Evolutionary conservation across 768 basidiomycete genomes (phyloP), one percentile per base, ranked within the genome.

Genomic region (Boletus subcaerulescens): DNA sequence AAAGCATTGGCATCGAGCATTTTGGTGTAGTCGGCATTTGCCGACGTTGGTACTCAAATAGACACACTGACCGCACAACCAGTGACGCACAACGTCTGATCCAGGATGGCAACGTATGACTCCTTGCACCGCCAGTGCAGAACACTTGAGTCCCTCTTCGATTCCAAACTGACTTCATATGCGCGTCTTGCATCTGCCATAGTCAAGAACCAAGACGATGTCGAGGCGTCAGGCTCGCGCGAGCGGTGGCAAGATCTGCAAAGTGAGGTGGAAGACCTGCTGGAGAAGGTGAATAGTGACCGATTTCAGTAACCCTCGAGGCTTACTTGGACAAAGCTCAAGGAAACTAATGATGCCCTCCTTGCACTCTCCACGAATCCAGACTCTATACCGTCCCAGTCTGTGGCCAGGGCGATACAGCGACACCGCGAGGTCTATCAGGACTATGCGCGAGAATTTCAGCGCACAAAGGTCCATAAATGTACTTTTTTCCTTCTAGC

Each of bases 121-220:
- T 82, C 87, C 52, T 79, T 98, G 32, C 90, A 97, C 64, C 77
- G 93, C 50, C 93, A 96, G 71, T 92, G 92, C 73, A 80, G 95
- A 64, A 94, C 94, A 5, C 84, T 98, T 26, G 96, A 98, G 68
- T 92, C 93, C 44, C 80, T 93, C 22, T 89, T 98, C 59, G 93
- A 97, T 67, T 76, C 89, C 32, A 96, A 97, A 70, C 79, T 99
- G 31, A 92, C 92, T 1, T 79, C 91, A 11, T 98, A 98, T 72
- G 84, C 92, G 18, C 90, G 92, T 62, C 77, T 97, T 40, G 93
- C 90, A 9, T 82, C 88, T 5, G 78, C 77, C 31, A 78, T 87
- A 57, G 81, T 82, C 13, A 76, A 71, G 41, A 72, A 81, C 56
- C 71, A 77, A 40, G 64, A 65, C 46, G 89, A 88, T 65, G 62